Evolutionary conservation across 169 alveolate species (phyloP).

Genomic region (Babesia bovis): DNA sequence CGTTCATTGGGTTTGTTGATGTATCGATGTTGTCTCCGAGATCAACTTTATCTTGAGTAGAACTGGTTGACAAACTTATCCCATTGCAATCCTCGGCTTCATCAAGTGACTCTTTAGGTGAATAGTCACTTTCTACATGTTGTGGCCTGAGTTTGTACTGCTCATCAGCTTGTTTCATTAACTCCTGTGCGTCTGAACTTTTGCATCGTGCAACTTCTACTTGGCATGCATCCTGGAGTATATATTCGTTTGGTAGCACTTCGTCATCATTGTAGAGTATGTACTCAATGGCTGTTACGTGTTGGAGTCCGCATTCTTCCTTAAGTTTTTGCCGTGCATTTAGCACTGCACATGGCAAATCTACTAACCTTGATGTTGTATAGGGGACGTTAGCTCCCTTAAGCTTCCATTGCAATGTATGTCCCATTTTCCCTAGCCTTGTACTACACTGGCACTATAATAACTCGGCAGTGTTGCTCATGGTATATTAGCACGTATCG

Average conservation of each 20-base stretch:
- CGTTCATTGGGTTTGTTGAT: too few relatives aligned
- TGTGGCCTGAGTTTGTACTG: too few relatives aligned
- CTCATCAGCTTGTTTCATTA: constrained; percentile 49
- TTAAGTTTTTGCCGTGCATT: constrained; percentile 47
- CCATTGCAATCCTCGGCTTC: too few relatives aligned
- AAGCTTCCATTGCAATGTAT: constrained; percentile 52
- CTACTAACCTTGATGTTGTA: constrained; percentile 16
- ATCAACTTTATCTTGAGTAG: too few relatives aligned
- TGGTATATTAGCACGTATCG: too few relatives aligned
- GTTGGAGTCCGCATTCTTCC: constrained; percentile 61
- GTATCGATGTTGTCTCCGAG: too few relatives aligned
- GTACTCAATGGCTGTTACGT: constrained; percentile 44
- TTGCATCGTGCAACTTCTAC: constrained; percentile 42
- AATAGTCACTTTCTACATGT: too few relatives aligned
- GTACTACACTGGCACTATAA: background rate
- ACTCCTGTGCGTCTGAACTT: constrained; percentile 48
- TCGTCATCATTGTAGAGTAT: constrained; percentile 41
- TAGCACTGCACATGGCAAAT: constrained; percentile 43
- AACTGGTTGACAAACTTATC: too few relatives aligned
- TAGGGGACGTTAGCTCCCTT: constrained; percentile 60
- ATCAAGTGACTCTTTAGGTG: too few relatives aligned
- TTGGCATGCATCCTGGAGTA: constrained; percentile 19
- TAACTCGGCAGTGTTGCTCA: too few relatives aligned
- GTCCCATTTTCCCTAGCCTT: background rate
- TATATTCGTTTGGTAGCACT: constrained; percentile 44